Base-by-base conservation (phyloP, 2,329 filamentous ascomycete species). In the Acarospora socialis region DNA sequence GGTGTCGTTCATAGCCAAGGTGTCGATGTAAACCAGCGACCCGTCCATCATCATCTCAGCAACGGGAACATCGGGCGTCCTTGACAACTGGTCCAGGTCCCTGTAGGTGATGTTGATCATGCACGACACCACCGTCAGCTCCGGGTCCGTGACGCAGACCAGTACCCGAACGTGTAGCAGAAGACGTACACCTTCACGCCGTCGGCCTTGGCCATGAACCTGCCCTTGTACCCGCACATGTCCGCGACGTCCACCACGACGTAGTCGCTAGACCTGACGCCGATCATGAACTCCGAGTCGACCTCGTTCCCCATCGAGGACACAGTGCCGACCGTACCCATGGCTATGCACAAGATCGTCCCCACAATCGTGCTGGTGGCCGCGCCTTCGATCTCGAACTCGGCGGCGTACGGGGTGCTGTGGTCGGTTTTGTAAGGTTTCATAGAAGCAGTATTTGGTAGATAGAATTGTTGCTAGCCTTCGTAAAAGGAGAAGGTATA, bases 201-300 rank as follows among this genome's bases (percentile, higher is more conserved):
- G 30, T 33, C 30, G 22, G 30, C 21, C 30, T 33, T 33, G 30
- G 30, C 30, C 12, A 28, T 28, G 30, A 33, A 33, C 22, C 22
- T 30, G 21, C 30, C 30, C 10, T 13, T 30, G 23, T 33, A 30
- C 9, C 13, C 17, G 28, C 21, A 9, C 10, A 21, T 22, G 21
- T 10, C 10, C 21, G 10, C 21, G 8, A 10, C 10, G 21, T 22
- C 21, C n/a, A n/a, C n/a, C n/a, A n/a, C n/a, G n/a, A n/a, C n/a
- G n/a, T n/a, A n/a, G n/a, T n/a, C n/a, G n/a, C n/a, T n/a, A n/a
- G n/a, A n/a, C n/a, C n/a, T n/a, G n/a, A n/a, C n/a, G n/a, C n/a
- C n/a, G n/a, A n/a, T n/a, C n/a, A n/a, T n/a, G n/a, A n/a, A n/a
- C n/a, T n/a, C n/a, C n/a, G n/a, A n/a, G n/a, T n/a, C n/a, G n/a